phyloP scores from a whole-genome alignment of 805 yeast genomes.

The Saturnispora quitensis region DNA sequence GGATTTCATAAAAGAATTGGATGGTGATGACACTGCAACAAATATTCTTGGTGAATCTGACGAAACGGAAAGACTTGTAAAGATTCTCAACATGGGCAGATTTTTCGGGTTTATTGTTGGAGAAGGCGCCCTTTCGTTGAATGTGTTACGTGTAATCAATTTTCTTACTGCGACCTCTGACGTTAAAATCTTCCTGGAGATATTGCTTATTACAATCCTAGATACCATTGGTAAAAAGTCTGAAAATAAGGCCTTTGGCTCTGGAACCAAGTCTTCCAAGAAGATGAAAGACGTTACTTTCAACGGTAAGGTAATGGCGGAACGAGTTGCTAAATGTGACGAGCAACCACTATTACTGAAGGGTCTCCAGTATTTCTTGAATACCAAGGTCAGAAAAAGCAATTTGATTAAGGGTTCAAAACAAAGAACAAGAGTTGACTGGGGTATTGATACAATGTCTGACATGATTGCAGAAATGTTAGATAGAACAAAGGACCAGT shows the following conservation, averaged over 20 bases:
- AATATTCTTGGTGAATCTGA: constrained; percentile 33
- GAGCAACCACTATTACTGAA: constrained; percentile 50
- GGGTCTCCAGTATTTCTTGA: constrained; percentile 59
- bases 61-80: constrained; percentile 49
- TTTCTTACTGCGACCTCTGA: constrained; percentile 58
- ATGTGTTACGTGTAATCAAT: constrained; percentile 63
- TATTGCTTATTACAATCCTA: constrained; percentile 58
- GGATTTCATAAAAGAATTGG: constrained; percentile 74
- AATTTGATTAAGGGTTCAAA: constrained; percentile 43
- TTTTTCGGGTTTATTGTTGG: constrained; percentile 71
- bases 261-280: constrained; percentile 28
- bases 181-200: constrained; percentile 60
- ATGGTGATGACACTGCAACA: constrained; percentile 32
- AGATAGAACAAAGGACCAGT: constrained; percentile 4
- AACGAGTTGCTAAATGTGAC: constrained; percentile 40
- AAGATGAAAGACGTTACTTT: constrained; percentile 27
- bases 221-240: constrained; percentile 57
- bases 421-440: constrained; percentile 47
- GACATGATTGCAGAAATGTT: constrained; percentile 41
- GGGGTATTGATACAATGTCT: constrained; percentile 54
- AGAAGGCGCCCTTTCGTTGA: constrained; percentile 65
- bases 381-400: constrained; percentile 36
- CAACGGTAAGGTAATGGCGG: constrained; percentile 24
- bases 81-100: constrained; percentile 64
- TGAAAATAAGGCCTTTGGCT: constrained; percentile 38